phyloP scores from a whole-genome alignment of 2,329 filamentous ascomycete genomes.

The Thielaviopsis musarum region DNA sequence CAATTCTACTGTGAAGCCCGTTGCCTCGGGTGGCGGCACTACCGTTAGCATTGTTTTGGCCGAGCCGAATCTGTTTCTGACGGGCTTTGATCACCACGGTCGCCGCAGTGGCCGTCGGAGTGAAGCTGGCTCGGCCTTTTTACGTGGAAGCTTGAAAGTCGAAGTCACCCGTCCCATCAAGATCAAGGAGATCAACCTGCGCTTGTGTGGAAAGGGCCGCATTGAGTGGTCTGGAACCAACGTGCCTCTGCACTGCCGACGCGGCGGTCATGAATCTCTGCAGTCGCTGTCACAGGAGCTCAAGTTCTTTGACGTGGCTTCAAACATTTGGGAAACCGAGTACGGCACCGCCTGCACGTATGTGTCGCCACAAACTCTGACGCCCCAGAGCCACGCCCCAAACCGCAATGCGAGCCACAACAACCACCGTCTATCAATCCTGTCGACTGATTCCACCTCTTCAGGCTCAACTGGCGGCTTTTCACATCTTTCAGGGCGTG shows the following conservation, averaged over 20 bases:
- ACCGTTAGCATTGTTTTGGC: constrained; percentile 57
- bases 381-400: not conserved
- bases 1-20: constrained; percentile 39
- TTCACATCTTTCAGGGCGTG: not conserved
- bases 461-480: not conserved
- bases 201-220: constrained; percentile 66
- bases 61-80: constrained; percentile 65
- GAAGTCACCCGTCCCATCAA: constrained; percentile 80
- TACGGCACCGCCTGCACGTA: constrained; percentile 49
- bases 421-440: not conserved
- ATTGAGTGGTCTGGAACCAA: constrained; percentile 97
- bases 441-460: constrained; percentile 1
- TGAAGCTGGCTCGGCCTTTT: constrained; percentile 61
- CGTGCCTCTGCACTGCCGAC: constrained; percentile 68
- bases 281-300: constrained; percentile 58
- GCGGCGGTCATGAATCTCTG: constrained; percentile 68
- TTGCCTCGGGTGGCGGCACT: constrained; percentile 64
- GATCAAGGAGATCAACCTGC: constrained; percentile 78
- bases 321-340: constrained; percentile 41
- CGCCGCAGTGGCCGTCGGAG: constrained; percentile 25
- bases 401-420: not conserved
- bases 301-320: constrained; percentile 77
- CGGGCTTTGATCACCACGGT: constrained; percentile 60
- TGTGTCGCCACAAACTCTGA: constrained; percentile 11
- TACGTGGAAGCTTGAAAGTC: constrained; percentile 69